Base-by-base conservation (phyloP, 768 basidiomycete genomes). In the Pholiota molesta region DNA sequence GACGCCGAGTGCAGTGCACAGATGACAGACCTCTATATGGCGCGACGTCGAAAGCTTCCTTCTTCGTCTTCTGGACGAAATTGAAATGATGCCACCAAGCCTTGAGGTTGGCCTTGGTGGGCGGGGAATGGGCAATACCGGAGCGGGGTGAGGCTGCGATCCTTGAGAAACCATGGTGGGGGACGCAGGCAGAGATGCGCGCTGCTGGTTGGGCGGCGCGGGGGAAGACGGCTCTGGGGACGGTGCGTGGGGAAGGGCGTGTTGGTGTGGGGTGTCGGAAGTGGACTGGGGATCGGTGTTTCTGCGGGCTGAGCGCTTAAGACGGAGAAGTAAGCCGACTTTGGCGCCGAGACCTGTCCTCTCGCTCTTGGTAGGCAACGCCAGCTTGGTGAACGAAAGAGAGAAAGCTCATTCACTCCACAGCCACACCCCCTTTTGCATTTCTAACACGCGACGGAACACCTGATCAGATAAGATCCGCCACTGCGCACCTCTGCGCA, bases 1-100 rank as follows among this genome's bases (percentile, higher is more conserved):
- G 47, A 35, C 17, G 52, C 39, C 33, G 45, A 55, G 31, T 28
- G 39, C n/a, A 52, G 17, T 31, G 47, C 40, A 37, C 19, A 23
- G 29, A 59, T 17, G 42, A 73, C 80, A 57, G 51, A 82, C 85
- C 79, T 70, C 74, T 71, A 69, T 73, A 68, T 44, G 73, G 62
- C 33, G 76, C 66, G 39, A 61, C 63, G 6, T 65, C 40, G 21
- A 60, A 83, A 3, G 74, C 75, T 26, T 86, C 80, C 67, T 84
- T 88, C 78, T 87, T 91, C 16, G 80, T 64, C 65, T 80, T 83
- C 72, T 90, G 89, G 1, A 82, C 79, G 62, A 86, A 83, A 3
- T 84, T 86, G 66, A 94, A 91, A 66, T 87, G 85, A 51, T 85
- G 83, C 89, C 92, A 92, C 92, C 93, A 95, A 10, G 91, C 84